Base-by-base conservation (phyloP, 2,329 filamentous ascomycete genomes). In the Ophiostoma sp. region DNA sequence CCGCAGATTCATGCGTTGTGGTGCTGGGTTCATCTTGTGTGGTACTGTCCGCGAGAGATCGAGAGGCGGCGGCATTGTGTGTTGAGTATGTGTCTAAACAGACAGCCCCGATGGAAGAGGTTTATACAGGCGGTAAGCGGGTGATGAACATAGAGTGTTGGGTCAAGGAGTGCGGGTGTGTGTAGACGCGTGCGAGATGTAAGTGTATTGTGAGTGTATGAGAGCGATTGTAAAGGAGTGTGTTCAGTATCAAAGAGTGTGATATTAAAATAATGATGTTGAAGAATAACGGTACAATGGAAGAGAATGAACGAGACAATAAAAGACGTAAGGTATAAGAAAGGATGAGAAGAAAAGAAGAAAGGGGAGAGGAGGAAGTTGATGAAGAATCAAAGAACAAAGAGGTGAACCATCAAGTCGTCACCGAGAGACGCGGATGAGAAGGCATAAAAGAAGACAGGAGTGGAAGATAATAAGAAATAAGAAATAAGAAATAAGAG, bases 1-100 rank as follows among this genome's bases (percentile, higher is more conserved):
- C 64, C 86, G 82, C 72, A 88, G 79, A 75, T 86, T 88, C 70
- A 89, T 80, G 62, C 84, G 80, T 66, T 86, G 84, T 47, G 84
- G 81, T 18, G 81, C 79, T 67, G 85, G 77, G 72, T 84, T 80
- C 76, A 85, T 81, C 73, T 83, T 85, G 38, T 63, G 38, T 3
- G 27, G 12, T 3, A 72, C 76, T 64, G 79, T 76, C 68, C 77
- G 75, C 67, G 79, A 78, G 71, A 84, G 75, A 72, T 83, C 80
- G 69, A 85, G 76, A 67, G 78, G 77, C 64, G 81, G 78, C 68
- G 79, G 76, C 82, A 85, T 85, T n/a, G 38, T 41, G 18, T 58
- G 52, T 36, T 63, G 58, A 6, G 4, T 16, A 12, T 12, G 45
- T 47, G 12, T 16, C 6, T 55, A 44, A 3, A 60, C 8, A 14